Percentiles rank a stretch among this genome's conserved stretches.
Conservation (phyloP, 768 basidiomycete genomes). For the Butyriboletus loyo region DNA sequence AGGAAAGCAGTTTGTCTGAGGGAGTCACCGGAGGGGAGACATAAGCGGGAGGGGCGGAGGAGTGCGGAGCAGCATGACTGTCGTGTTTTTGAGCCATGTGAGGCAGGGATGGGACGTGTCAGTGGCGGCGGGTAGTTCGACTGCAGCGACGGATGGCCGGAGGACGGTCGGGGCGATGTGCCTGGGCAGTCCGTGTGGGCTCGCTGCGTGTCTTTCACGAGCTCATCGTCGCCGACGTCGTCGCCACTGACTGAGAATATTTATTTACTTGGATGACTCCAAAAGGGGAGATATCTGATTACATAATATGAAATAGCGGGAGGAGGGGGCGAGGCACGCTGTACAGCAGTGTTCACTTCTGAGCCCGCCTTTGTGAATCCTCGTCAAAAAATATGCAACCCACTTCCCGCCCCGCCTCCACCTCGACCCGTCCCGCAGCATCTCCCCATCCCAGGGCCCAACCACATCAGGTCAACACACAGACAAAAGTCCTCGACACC, state of each 20-base stretch:
- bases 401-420: slow-evolving; percentile 55
- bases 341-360: neutral
- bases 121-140: neutral
- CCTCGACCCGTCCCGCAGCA: slow-evolving; percentile 54
- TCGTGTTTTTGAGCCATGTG: slow-evolving; percentile 31
- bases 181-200: slow-evolving; percentile 7
- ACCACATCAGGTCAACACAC: slow-evolving; percentile 59
- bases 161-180: neutral
- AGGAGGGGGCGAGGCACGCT: neutral
- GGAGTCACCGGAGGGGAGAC: slow-evolving; percentile 32
- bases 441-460: slow-evolving; percentile 53
- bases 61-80: slow-evolving; percentile 13
- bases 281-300: slow-evolving; percentile 23
- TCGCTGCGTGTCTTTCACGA: slow-evolving; percentile 20
- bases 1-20: slow-evolving; percentile 44
- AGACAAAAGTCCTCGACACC: slow-evolving; percentile 77
- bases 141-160: neutral
- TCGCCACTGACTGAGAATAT: slow-evolving; percentile 7
- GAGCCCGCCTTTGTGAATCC: slow-evolving; percentile 20
- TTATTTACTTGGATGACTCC: slow-evolving; percentile 9
- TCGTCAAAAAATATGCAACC: slow-evolving; percentile 46
- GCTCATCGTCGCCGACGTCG: slow-evolving; percentile 26
- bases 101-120: slow-evolving; percentile 5
- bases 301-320: slow-evolving; percentile 16
- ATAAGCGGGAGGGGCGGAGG: slow-evolving; percentile 5